These are phyloP conservation scores for Aspergillus sp. DNA, from an alignment of 2,329 filamentous ascomycete genomes.

Conservation along the genomic window DNA sequence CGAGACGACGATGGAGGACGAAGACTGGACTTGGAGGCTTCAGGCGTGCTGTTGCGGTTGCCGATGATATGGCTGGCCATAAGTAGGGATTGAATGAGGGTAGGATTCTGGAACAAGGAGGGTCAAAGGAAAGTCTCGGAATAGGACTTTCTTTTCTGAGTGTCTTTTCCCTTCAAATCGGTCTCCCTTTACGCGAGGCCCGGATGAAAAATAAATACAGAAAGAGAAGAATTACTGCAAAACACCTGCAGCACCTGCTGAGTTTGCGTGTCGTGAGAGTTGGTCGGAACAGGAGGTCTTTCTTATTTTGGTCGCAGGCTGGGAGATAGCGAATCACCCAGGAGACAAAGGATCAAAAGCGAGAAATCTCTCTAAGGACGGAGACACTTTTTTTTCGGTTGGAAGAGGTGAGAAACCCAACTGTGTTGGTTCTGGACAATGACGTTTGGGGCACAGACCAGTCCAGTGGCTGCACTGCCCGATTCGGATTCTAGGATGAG, in stretches of 20 bases:
- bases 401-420: slow-evolving; percentile 30
- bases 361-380: slow-evolving; percentile 26
- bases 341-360: slow-evolving; percentile 21
- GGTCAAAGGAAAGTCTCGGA: slow-evolving; percentile 1
- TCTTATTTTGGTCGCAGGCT: background rate
- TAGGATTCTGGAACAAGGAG: slow-evolving; percentile 7
- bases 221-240: slow-evolving; percentile 45
- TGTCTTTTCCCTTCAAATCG: slow-evolving; percentile 13
- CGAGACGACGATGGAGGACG: slow-evolving; percentile 84
- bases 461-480: slow-evolving; percentile 49
- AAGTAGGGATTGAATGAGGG: slow-evolving; percentile 20
- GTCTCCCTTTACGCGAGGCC: slow-evolving; percentile 19
- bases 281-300: slow-evolving; percentile 13
- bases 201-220: slow-evolving; percentile 38
- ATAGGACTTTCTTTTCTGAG: background rate
- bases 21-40: slow-evolving; percentile 77
- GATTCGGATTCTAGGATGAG: slow-evolving; percentile 28
- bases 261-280: slow-evolving; percentile 44
- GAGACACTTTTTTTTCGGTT: slow-evolving; percentile 13
- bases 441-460: slow-evolving; percentile 45
- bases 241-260: slow-evolving; percentile 82
- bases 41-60: slow-evolving; percentile 96
- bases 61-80: slow-evolving; percentile 69
- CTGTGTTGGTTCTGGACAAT: slow-evolving; percentile 32
- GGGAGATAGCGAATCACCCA: background rate